These are phyloP conservation scores for Microcos paniculata DNA, from an alignment of 345 rosid genomes.

Conservation along the genomic window DNA sequence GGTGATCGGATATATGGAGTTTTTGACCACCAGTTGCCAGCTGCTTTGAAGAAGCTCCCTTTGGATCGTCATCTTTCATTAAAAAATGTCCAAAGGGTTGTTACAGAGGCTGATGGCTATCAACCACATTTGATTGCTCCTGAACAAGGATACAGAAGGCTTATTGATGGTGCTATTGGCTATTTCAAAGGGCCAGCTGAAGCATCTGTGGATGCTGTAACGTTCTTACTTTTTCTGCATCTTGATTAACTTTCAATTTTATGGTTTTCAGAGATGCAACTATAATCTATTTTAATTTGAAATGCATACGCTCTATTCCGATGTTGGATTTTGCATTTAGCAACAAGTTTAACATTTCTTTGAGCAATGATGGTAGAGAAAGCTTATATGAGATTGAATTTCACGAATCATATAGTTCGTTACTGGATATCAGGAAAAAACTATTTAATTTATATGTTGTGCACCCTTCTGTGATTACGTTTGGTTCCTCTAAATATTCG, in stretches of 20 bases:
- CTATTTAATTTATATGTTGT: neutral
- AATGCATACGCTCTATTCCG: neutral
- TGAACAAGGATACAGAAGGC: constrained; percentile 98
- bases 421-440: neutral
- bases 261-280: neutral
- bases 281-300: neutral
- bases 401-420: neutral
- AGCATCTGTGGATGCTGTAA: constrained; percentile 98
- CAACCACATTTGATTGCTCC: constrained; percentile 99
- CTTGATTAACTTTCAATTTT: constrained; percentile 8
- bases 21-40: constrained; percentile 95
- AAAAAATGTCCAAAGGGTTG: constrained; percentile 95
- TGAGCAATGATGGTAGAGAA: neutral
- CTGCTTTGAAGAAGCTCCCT: constrained; percentile 98
- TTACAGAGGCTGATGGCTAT: constrained; percentile 99
- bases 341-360: neutral
- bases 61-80: constrained; percentile 91
- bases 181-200: constrained; percentile 99
- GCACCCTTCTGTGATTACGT: neutral
- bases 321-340: neutral
- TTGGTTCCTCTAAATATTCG: neutral
- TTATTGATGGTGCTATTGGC: constrained; percentile 92
- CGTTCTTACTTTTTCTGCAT: constrained; percentile 21
- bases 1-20: constrained; percentile 97
- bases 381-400: neutral